phyloP scores from a whole-genome alignment of 805 yeast genomes.

The Lipomyces sp. region DNA sequence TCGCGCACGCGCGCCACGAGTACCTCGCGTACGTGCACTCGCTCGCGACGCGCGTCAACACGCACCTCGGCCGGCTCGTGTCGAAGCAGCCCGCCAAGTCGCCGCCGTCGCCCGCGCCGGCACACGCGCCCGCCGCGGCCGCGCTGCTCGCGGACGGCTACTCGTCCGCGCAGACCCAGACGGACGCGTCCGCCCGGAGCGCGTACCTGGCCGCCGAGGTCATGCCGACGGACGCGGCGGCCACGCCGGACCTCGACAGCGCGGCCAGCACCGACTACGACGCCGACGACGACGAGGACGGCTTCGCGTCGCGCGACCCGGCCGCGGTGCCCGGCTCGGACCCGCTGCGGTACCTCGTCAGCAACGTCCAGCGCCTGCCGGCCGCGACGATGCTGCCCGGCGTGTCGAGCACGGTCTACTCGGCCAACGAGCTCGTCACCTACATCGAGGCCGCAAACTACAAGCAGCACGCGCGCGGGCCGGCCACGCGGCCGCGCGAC shows the following conservation, averaged over 20 bases:
- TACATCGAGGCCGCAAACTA: conserved; percentile 6
- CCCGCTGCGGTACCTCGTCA: conserved; percentile 5
- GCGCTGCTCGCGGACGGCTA: neutral
- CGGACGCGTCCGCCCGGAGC: conserved; percentile 2
- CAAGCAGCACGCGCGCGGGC: conserved; percentile 1
- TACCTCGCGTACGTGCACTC: conserved; percentile 3
- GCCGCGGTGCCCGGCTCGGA: conserved; percentile 6
- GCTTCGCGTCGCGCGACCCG: neutral
- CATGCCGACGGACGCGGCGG: too few species aligned
- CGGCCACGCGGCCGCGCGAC: neutral
- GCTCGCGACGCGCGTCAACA: conserved; percentile 8
- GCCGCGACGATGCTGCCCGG: conserved; percentile 4
- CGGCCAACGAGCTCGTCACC: conserved; percentile 17
- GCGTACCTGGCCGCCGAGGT: neutral
- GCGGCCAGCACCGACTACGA: neutral
- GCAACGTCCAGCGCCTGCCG: conserved; percentile 3
- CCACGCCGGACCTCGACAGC: too few species aligned
- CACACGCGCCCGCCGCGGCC: neutral
- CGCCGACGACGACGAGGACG: neutral
- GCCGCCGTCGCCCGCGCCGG: neutral
- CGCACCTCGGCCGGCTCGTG: conserved; percentile 1
- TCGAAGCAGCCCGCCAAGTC: conserved; percentile 1
- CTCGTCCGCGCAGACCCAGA: conserved; percentile 23
- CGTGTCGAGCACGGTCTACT: conserved; percentile 7
- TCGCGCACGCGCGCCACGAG: conserved; percentile 15